phyloP scores from a whole-genome alignment of 192 early-diverging fungal species.

The Lunasporangiospora selenospora region DNA sequence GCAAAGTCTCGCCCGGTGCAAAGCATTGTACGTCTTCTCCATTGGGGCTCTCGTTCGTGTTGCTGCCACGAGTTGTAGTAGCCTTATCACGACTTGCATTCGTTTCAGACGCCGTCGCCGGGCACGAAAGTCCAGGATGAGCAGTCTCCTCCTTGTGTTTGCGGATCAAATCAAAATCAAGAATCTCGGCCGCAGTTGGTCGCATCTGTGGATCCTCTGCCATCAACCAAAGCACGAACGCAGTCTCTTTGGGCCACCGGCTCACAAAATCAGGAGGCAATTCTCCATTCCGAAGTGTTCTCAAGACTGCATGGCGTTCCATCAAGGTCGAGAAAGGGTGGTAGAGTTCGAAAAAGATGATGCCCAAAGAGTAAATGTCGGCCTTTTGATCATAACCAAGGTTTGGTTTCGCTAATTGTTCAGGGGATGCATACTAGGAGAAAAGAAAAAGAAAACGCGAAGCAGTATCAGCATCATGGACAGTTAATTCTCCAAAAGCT shows the following conservation, averaged over 20 bases:
- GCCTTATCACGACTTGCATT: too few species aligned
- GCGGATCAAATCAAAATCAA: conserved; percentile 74
- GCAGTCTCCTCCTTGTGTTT: conserved; percentile 38
- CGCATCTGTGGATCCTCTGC: conserved; percentile 72
- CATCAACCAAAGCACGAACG: conserved; percentile 87
- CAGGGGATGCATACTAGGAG: conserved; percentile 80
- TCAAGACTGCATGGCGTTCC: conserved; percentile 82
- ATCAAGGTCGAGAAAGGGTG: conserved; percentile 88
- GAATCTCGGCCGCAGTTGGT: conserved; percentile 71
- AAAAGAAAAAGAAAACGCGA: background rate
- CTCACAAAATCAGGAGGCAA: conserved; percentile 74
- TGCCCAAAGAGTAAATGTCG: conserved; percentile 96
- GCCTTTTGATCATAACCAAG: conserved; percentile 76
- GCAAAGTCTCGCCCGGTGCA: too few species aligned
- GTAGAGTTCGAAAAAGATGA: conserved; percentile 95
- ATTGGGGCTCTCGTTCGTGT: background rate
- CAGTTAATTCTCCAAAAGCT: too few species aligned
- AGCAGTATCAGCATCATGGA: background rate
- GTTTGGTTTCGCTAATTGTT: conserved; percentile 67
- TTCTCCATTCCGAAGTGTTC: conserved; percentile 69
- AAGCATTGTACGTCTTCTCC: too few species aligned
- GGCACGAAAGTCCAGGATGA: background rate
- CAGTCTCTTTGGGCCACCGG: conserved; percentile 78
- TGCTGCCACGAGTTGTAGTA: background rate
- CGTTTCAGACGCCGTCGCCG: background rate